phyloP scores from a whole-genome alignment of 208 protist genomes.

The Acanthamoeba sp. region DNA sequence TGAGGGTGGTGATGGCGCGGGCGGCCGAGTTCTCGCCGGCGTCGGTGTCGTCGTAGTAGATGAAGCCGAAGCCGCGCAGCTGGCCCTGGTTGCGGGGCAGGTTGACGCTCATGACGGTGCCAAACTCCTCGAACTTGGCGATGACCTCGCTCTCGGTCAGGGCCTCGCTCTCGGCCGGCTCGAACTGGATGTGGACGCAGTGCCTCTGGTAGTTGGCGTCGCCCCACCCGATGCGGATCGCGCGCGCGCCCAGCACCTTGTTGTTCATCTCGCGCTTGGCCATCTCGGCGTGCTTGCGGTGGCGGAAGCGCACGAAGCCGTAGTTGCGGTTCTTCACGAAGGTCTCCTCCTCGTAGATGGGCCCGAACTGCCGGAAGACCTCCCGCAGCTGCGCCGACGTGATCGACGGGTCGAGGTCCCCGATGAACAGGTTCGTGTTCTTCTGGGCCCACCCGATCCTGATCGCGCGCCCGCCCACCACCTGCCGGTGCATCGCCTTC shows the following conservation, averaged over 20 bases:
- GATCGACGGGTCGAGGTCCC: constrained; percentile 40
- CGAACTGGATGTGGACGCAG: constrained; percentile 66
- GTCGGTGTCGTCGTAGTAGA: constrained; percentile 68
- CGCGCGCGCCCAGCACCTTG: constrained; percentile 42
- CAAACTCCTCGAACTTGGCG: constrained; percentile 64
- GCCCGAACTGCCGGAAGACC: constrained; percentile 49
- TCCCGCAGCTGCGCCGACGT: constrained; percentile 46
- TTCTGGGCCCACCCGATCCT: constrained; percentile 64
- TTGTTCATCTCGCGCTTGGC: constrained; percentile 64
- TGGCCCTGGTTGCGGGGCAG: constrained; percentile 51
- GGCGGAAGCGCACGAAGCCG: constrained; percentile 47
- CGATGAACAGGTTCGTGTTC: constrained; percentile 67
- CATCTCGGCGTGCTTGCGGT: constrained; percentile 50
- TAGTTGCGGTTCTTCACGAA: constrained; percentile 69
- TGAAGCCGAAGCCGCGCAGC: constrained; percentile 60
- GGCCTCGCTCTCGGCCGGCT: constrained; percentile 17
- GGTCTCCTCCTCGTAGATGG: constrained; percentile 62
- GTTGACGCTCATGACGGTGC: constrained; percentile 65
- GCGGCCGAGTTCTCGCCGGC: constrained; percentile 50
- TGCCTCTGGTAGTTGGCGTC: constrained; percentile 68
- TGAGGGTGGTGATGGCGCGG: constrained; percentile 39
- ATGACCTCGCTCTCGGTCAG: constrained; percentile 68
- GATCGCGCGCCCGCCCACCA: constrained; percentile 38
- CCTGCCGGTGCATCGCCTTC: constrained; percentile 42
- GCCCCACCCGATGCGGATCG: constrained; percentile 58